Percentiles rank a stretch among this genome's conserved stretches.
These are phyloP conservation scores for Aureobasidium melanogenum DNA, from an alignment of 2,329 filamentous ascomycete genomes.

Conservation along the genomic window DNA sequence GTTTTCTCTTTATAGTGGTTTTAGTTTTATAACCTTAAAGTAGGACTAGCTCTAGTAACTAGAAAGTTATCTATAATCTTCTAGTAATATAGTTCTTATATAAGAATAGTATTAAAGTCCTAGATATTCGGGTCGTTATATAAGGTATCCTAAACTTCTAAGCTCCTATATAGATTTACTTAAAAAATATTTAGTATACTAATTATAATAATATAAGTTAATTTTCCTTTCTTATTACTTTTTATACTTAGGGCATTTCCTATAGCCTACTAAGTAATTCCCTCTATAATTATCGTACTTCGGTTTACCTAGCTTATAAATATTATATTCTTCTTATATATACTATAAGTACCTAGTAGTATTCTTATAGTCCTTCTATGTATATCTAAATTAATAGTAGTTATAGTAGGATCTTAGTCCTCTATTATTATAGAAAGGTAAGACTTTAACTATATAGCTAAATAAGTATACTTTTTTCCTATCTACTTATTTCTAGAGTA, in stretches of 20 bases:
- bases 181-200: constrained; percentile 5
- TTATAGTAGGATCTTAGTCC: constrained; percentile 4
- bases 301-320: not conserved
- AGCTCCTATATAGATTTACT: not conserved
- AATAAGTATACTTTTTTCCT: not conserved
- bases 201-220: not conserved
- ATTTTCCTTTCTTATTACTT: constrained; percentile 2
- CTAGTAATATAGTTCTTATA: constrained; percentile 4
- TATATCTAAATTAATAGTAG: constrained; percentile 3
- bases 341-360: constrained; percentile 6
- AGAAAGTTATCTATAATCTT: not conserved
- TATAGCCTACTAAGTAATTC: not conserved
- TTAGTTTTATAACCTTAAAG: constrained; percentile 2
- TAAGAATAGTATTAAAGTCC: constrained; percentile 2
- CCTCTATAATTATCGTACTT: constrained; percentile 1
- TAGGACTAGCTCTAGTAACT: not conserved
- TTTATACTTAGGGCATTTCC: not conserved
- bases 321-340: constrained; percentile 8
- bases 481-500: not conserved
- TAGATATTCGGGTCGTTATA: constrained; percentile 1
- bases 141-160: not conserved
- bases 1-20: constrained; percentile 3
- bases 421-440: constrained; percentile 6
- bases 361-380: constrained; percentile 4
- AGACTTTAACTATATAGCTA: constrained; percentile 2